Base-by-base conservation (phyloP, 2,329 filamentous ascomycete genomes). In the Ophiostoma perfectum region DNA sequence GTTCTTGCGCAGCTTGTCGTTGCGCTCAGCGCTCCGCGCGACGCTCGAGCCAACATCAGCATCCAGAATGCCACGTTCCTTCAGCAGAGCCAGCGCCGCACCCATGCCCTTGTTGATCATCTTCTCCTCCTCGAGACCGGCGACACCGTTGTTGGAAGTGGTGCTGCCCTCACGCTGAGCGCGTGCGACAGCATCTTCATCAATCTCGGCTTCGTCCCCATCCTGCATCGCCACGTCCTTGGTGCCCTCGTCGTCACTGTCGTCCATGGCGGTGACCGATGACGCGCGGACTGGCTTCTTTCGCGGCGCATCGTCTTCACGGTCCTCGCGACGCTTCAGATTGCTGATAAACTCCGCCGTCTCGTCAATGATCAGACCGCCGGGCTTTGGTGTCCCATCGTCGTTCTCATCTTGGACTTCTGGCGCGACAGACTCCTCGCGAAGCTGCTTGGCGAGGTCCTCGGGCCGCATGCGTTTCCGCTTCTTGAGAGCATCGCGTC, bases 291-390 rank as follows among this genome's bases (percentile, higher is more conserved):
- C 44, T 0, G 79, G 78, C 90, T 80, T 75, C 84, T 49, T 49
- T 27, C 44, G 64, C 6, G 44, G 44, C 36, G 45, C 39, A 12
- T 66, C 65, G 14, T 83, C 81, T 68, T 86, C 83, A 3, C 83
- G 80, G 7, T 83, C 81, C 27, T 82, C 84, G 14, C 89, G 86
- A 69, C 89, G 90, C 75, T 89, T 90, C 68, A 99, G 79, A 67
- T 92, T 92, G 39, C 93, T 90, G 42, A 99, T 90, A 74, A 99
- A 99, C 74, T 97, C 93, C 0, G 93, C 93, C 0, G 94, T 97
- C 76, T 97, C 95, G 70, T 97, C 94, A 69, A 99, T 93, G n/a
- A 97, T 86, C 1, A 99, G 81, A 1, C 93, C 94, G 42, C 79
- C 80, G 2, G 55, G 27, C 8, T 27, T 49, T 2, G 65, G 55